Percentiles rank a stretch among this genome's conserved stretches.
Evolutionary conservation across 1,139 yeast genomes (phyloP).

Genomic region (Blastobotrys aristatus): DNA sequence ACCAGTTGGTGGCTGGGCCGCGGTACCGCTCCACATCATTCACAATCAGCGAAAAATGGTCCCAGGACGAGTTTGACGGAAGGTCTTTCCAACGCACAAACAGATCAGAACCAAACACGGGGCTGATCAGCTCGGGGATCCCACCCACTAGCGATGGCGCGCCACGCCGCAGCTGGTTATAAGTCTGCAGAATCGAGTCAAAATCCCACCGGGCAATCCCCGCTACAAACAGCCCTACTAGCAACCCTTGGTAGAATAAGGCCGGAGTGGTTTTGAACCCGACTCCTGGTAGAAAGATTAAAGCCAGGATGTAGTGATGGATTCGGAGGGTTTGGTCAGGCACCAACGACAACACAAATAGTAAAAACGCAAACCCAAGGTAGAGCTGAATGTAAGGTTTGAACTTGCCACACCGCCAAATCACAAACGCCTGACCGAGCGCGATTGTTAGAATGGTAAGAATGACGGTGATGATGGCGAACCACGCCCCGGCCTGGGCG

Average conservation of each 20-base stretch:
- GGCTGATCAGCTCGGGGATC: conserved; percentile 46
- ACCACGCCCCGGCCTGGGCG: conserved; percentile 70
- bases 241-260: conserved; percentile 71
- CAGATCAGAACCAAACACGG: conserved; percentile 15
- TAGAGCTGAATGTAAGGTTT: conserved; percentile 52
- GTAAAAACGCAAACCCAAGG: conserved; percentile 41
- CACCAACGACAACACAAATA: conserved; percentile 46
- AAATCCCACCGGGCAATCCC: conserved; percentile 94
- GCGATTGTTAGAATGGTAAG: conserved; percentile 49
- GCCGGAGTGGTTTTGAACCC: conserved; percentile 58
- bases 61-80: conserved; percentile 23
- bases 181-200: conserved; percentile 83
- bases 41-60: conserved; percentile 58
- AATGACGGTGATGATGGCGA: conserved; percentile 53
- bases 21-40: conserved; percentile 77
- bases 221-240: conserved; percentile 72
- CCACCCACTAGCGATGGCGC: conserved; percentile 58
- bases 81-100: conserved; percentile 2
- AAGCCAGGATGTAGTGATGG: conserved; percentile 85
- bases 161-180: conserved; percentile 58
- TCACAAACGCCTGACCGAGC: conserved; percentile 64
- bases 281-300: conserved; percentile 80
- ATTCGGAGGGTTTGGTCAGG: conserved; percentile 74
- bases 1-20: conserved; percentile 38
- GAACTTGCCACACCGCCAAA: conserved; percentile 80